Evolutionary conservation across 2,329 filamentous ascomycete species (phyloP).

Genomic region (Alternaria tenuissima): DNA sequence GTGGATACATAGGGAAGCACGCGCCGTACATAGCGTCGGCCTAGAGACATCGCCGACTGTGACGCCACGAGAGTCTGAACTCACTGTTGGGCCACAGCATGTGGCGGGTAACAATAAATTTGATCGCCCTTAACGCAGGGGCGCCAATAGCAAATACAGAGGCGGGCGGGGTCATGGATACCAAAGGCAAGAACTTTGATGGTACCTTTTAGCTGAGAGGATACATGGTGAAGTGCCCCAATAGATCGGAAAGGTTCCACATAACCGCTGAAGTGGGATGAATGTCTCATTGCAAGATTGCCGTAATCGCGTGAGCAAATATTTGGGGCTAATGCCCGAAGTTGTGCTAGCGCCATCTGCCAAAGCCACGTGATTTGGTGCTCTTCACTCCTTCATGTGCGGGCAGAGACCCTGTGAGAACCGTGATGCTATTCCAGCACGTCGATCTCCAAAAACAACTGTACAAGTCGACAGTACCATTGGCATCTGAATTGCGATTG

Average conservation of each 20-base stretch:
- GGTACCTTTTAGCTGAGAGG: conserved; percentile 6
- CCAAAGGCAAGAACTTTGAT: conserved; percentile 5
- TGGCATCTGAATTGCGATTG: neutral
- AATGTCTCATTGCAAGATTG: conserved; percentile 8
- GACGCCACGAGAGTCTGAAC: conserved; percentile 20
- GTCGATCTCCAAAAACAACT: conserved; percentile 6
- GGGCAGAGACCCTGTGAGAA: conserved; percentile 4
- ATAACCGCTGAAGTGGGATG: conserved; percentile 19
- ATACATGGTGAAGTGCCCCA: neutral
- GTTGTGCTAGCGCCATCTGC: neutral
- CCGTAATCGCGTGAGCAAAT: conserved; percentile 13
- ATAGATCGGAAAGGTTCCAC: conserved; percentile 3
- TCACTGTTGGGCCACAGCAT: conserved; percentile 18
- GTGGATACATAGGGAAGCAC: conserved; percentile 5
- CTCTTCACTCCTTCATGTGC: neutral
- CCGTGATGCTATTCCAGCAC: neutral
- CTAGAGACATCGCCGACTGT: conserved; percentile 26
- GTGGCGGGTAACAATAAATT: conserved; percentile 19
- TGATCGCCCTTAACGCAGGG: conserved; percentile 22
- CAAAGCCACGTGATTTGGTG: conserved; percentile 1
- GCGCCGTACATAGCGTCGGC: conserved; percentile 9
- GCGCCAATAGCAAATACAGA: conserved; percentile 20
- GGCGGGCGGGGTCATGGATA: conserved; percentile 17
- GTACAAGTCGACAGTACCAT: conserved; percentile 1
- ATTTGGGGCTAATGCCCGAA: neutral